Evolutionary conservation across 345 rosid genomes (phyloP), one percentile per base, ranked within the genome.

Genomic region (Gossypioides kirkii): DNA sequence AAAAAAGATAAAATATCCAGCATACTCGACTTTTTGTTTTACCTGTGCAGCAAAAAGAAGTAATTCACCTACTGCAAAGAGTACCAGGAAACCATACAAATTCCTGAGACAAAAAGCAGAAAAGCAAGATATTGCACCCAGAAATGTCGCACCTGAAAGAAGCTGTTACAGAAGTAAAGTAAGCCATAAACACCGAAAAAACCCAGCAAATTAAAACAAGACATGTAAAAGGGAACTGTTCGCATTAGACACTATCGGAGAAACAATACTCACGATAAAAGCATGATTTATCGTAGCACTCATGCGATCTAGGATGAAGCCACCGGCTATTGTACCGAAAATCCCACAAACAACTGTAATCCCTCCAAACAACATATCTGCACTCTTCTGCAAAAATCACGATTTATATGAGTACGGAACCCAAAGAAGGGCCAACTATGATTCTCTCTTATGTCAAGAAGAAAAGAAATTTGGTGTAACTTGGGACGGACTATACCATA

Each of bases 11-110:
- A 22, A 1, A 56, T 11, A 23, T 22, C 28, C 11, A 56, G 14
- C 12, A 64, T 4, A 63, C 16, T 59, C 54, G 64, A 55, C 38
- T 45, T 65, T 4, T 45, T 26, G 25, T 25, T 71, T 54, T 88
- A 95, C 99, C 99, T 95, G 99, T 26, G 98, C 88, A 11, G 98
- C 96, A 77, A 95, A 95, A 77, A 95, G 86, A 66, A 91, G 86
- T 60, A 95, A 85, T 73, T 95, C 99, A 43, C 99, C 99, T 42
- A 92, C 66, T 14, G 90, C 80, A 38, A 95, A 91, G 23, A 95
- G 83, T 69, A 75, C 97, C 8, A 92, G 76, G 85, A 95, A 95
- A 12, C 74, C 85, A 79, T 87, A 91, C 92, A 91, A 71, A 78
- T 79, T 86, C 84, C 77, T 89, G 62, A 88, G 70, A 78, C 89